Percentiles rank a stretch among this genome's conserved stretches.
Evolutionary conservation across 106 monocot species (phyloP).

Genomic region (Acorus calamus): DNA sequence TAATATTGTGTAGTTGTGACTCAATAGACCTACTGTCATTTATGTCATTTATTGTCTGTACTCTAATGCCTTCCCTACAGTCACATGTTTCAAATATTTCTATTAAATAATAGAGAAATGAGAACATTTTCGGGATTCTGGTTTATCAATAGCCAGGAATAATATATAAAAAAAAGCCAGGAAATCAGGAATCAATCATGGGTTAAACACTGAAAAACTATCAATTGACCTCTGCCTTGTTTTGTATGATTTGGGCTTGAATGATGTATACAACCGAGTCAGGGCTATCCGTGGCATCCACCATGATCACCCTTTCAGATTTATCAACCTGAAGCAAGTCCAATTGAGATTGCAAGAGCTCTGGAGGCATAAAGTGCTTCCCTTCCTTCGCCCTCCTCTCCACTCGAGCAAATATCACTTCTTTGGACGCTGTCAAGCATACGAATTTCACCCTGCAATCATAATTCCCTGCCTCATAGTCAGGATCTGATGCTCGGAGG

Average conservation of each 20-base stretch:
- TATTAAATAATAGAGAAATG: too few species aligned
- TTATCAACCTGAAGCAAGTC: conserved; percentile 68
- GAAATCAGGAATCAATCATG: too few species aligned
- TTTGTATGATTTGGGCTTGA: not conserved
- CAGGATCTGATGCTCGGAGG: conserved; percentile 47
- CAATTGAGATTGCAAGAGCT: conserved; percentile 54
- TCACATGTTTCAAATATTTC: too few species aligned
- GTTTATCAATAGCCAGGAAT: too few species aligned
- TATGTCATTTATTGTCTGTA: too few species aligned
- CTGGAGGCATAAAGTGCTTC: conserved; percentile 75
- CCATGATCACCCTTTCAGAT: conserved; percentile 32
- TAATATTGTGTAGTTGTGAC: too few species aligned
- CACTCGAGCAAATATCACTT: conserved; percentile 50
- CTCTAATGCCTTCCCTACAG: too few species aligned
- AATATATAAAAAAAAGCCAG: too few species aligned
- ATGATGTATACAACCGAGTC: conserved; percentile 27
- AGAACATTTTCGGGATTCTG: too few species aligned
- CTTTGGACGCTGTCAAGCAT: conserved; percentile 46
- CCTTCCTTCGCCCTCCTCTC: conserved; percentile 42
- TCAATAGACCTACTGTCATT: too few species aligned
- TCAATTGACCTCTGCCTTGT: too few species aligned
- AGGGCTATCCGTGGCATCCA: conserved; percentile 31
- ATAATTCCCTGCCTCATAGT: conserved; percentile 26
- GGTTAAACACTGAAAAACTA: too few species aligned
- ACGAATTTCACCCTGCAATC: conserved; percentile 56